Conservation (phyloP, 768 basidiomycete species). For the Clitopilus hobsonii region DNA sequence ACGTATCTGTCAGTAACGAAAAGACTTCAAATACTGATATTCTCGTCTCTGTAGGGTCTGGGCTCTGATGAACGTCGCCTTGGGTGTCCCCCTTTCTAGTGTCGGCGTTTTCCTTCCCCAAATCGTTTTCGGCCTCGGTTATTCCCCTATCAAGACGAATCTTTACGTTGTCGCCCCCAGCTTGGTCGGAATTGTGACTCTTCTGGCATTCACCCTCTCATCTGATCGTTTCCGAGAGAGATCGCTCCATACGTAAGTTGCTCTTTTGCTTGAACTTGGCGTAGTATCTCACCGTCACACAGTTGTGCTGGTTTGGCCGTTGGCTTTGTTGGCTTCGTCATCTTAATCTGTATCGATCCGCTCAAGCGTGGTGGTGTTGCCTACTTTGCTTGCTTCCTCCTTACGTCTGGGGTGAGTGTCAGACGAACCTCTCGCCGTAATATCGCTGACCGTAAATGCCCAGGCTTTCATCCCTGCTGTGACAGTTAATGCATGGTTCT, state of each 20-base stretch:
- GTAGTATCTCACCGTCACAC: not conserved
- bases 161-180: constrained; percentile 52
- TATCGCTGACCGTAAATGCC: no score
- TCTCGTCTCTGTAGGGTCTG: constrained; percentile 27
- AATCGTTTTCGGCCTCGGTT: constrained; percentile 39
- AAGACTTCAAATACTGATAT: not conserved
- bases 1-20: not conserved
- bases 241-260: constrained; percentile 35
- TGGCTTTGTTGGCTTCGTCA: constrained; percentile 36
- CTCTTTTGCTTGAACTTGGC: not conserved
- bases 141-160: constrained; percentile 47
- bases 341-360: constrained; percentile 41
- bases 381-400: constrained; percentile 52
- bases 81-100: constrained; percentile 43
- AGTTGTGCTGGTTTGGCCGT: constrained; percentile 37
- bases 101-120: constrained; percentile 52
- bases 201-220: constrained; percentile 41
- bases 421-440: no score
- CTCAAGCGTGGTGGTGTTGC: constrained; percentile 33
- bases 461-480: constrained; percentile 46
- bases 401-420: constrained; percentile 50
- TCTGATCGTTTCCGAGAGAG: constrained; percentile 49
- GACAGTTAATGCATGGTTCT: constrained; percentile 39
- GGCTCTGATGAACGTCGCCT: constrained; percentile 40
- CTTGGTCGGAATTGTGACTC: constrained; percentile 40